phyloP scores from a whole-genome alignment of 257 asterid species.

The Solanum ossicruentum region DNA sequence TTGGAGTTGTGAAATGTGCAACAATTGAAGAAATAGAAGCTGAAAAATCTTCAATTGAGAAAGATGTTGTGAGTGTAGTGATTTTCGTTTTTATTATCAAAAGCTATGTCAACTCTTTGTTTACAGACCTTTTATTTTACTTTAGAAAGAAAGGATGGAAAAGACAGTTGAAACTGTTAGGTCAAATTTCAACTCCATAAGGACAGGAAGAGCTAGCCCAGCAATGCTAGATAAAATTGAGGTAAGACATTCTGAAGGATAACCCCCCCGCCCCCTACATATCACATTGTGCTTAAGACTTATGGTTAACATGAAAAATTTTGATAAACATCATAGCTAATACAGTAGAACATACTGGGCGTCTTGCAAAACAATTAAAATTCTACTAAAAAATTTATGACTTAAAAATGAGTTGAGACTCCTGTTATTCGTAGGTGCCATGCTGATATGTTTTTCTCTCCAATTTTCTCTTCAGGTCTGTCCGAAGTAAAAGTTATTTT shows the following conservation, averaged over 20 bases:
- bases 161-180: slow-evolving; percentile 64
- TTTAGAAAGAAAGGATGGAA: slow-evolving; percentile 87
- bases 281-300: background rate
- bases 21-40: slow-evolving; percentile 86
- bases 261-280: too few relatives aligned
- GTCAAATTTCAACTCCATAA: slow-evolving; percentile 68
- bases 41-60: slow-evolving; percentile 68
- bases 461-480: background rate
- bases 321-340: background rate
- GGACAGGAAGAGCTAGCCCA: slow-evolving; percentile 92
- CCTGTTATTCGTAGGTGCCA: background rate
- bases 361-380: background rate
- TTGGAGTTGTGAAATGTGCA: slow-evolving; percentile 55
- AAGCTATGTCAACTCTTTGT: background rate
- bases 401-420: background rate
- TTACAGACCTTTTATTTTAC: background rate
- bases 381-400: background rate
- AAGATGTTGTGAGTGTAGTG: slow-evolving; percentile 48
- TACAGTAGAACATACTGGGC: background rate
- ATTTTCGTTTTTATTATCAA: background rate
- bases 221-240: slow-evolving; percentile 81
- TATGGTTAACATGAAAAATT: background rate
- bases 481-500: background rate
- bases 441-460: background rate
- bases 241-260: slow-evolving; percentile 23